Conservation (phyloP, 768 basidiomycete genomes). For the Trametes cinnabarina region DNA sequence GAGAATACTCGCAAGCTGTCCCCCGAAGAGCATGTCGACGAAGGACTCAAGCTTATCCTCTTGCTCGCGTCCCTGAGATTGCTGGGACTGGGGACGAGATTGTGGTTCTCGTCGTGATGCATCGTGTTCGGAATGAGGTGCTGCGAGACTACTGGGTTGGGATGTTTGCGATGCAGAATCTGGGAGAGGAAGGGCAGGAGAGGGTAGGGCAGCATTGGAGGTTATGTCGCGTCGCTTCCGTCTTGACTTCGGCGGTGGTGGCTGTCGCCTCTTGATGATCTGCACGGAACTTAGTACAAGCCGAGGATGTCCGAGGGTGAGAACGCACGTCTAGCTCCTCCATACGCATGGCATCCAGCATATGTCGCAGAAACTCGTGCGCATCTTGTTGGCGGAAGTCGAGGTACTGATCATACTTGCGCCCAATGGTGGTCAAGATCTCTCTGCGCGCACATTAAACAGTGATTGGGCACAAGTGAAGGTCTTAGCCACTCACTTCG, state of each 20-base stretch:
- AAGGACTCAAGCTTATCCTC: slow-evolving; percentile 64
- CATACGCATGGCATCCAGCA: slow-evolving; percentile 91
- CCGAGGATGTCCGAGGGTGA: neutral
- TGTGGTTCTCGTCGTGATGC: neutral
- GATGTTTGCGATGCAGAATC: neutral
- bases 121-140: neutral
- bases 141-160: neutral
- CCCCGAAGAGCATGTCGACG: slow-evolving; percentile 89
- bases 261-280: slow-evolving; percentile 76
- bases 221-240: slow-evolving; percentile 21
- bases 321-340: slow-evolving; percentile 81
- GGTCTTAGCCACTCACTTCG: slow-evolving; percentile 56
- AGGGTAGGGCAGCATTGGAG: neutral
- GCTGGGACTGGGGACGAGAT: neutral
- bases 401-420: slow-evolving; percentile 91
- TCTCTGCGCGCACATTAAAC: slow-evolving; percentile 39
- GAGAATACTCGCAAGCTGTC: slow-evolving; percentile 84
- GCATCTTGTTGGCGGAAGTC: slow-evolving; percentile 96
- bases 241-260: slow-evolving; percentile 41
- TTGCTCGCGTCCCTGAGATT: slow-evolving; percentile 27
- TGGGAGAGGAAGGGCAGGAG: neutral
- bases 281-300: slow-evolving; percentile 30
- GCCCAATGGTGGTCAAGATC: slow-evolving; percentile 64
- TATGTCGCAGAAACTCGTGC: slow-evolving; percentile 87
- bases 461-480: neutral